phyloP scores from a whole-genome alignment of 805 yeast genomes.

The Millerozyma acaciae region DNA sequence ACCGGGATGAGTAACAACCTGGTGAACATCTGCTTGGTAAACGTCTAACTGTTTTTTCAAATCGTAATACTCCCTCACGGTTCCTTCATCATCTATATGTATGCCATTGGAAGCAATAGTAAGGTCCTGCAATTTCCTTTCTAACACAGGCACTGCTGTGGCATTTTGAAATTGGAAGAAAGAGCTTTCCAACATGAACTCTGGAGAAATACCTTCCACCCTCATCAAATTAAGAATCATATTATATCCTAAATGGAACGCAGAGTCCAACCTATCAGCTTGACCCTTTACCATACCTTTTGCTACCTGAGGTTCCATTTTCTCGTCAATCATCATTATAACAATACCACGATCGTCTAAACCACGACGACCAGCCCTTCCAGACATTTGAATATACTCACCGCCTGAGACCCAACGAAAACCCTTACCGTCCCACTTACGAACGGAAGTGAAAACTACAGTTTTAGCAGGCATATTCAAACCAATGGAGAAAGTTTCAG shows the following conservation, averaged over 20 bases:
- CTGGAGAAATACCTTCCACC: conserved; percentile 98
- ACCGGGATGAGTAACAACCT: conserved; percentile 88
- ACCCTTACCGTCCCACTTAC: conserved; percentile 97
- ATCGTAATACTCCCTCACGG: conserved; percentile 79
- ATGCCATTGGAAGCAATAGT: conserved; percentile 46
- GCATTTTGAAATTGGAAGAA: conserved; percentile 95
- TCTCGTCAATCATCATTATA: conserved; percentile 98
- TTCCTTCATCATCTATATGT: conserved; percentile 67
- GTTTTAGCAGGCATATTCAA: conserved; percentile 99
- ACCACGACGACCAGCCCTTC: conserved; percentile 99
- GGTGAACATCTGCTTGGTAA: conserved; percentile 73
- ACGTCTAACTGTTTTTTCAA: conserved; percentile 64
- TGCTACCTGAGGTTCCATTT: conserved; percentile 99
- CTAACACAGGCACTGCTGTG: conserved; percentile 82
- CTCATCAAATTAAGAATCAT: conserved; percentile 95
- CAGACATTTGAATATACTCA: conserved; percentile 99
- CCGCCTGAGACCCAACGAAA: conserved; percentile 99
- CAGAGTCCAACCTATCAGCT: conserved; percentile 95
- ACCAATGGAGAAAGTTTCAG: conserved; percentile 98
- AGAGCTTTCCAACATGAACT: conserved; percentile 91
- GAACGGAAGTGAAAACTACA: conserved; percentile 93
- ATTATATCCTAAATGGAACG: conserved; percentile 95
- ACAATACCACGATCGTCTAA: conserved; percentile 98
- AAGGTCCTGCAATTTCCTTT: conserved; percentile 55
- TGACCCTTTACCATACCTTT: conserved; percentile 99